Evolutionary conservation across 148 eudicot genomes (phyloP), one percentile per base, ranked within the genome.

Genomic region (Cornus suecica): DNA sequence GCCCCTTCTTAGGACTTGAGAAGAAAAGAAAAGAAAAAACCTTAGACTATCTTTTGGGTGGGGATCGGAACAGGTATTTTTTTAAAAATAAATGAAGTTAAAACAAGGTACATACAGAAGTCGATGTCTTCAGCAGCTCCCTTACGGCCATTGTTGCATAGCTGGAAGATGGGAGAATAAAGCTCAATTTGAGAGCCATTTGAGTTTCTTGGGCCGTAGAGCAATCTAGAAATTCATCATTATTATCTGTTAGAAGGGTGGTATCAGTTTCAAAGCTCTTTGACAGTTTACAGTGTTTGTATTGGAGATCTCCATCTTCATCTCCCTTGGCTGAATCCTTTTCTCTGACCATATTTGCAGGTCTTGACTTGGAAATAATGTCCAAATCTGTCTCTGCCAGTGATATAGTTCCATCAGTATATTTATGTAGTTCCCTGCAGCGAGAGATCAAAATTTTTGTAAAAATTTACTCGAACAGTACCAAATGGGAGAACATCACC

Each of bases 81-180:
- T 37, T 37, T 37, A 37, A 8, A 37, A 8, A 37, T 37, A 10
- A 37, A 1, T 37, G 6, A 52, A 64, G 14, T 51, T 63, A 48
- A 13, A 29, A 7, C 13, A 20, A 31, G 13, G 65, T 37, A 74
- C 97, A 9, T 88, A 94, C 98, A 24, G 97, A 94, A 77, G 98
- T 92, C 61, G 98, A 94, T 62, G 96, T 89, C 80, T 94, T 94
- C 71, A 94, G 96, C 76, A 94, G 94, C 86, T 94, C 98, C 89
- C 98, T 92, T 74, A 94, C 87, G 70, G 97, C 98, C 96, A 94
- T 92, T 22, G 98, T 94, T n/a, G 97, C 98, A 77, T 94, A 94
- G 85, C 96, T 85, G 73, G 98, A 94, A 77, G 98, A 82, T 29
- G 98, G 95, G 74, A 94, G 97, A 66, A 90, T 94, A 76, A 92